Evolutionary conservation across 805 yeast genomes (phyloP).

Genomic region (Candida hungchunana): DNA sequence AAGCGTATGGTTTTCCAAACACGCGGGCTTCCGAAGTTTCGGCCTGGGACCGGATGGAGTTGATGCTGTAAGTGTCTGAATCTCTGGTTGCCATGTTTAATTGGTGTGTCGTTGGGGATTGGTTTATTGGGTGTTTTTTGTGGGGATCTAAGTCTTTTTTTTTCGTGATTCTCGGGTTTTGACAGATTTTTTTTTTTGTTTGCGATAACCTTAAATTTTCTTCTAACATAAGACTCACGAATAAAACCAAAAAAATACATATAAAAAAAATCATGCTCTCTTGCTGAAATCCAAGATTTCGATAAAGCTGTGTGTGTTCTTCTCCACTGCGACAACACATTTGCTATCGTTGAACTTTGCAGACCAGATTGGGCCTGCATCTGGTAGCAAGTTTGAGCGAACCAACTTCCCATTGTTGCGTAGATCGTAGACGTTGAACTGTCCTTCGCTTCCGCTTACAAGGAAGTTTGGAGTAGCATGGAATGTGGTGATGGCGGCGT

Average conservation of each 20-base stretch:
- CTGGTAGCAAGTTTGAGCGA: slow-evolving; percentile 62
- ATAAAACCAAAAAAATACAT: too few species aligned
- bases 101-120: too few species aligned
- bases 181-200: too few species aligned
- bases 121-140: too few species aligned
- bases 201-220: too few species aligned
- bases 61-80: too few species aligned
- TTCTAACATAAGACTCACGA: too few species aligned
- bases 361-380: slow-evolving; percentile 92
- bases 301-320: slow-evolving; percentile 63
- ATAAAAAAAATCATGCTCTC: slow-evolving; percentile 15
- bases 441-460: slow-evolving; percentile 85
- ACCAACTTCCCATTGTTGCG: slow-evolving; percentile 65
- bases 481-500: slow-evolving; percentile 89
- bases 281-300: slow-evolving; percentile 79
- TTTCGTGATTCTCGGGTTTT: too few species aligned
- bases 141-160: too few species aligned
- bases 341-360: slow-evolving; percentile 79
- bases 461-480: slow-evolving; percentile 81
- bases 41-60: too few species aligned
- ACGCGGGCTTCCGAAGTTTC: slow-evolving; percentile 18
- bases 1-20: slow-evolving; percentile 27
- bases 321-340: slow-evolving; percentile 89
- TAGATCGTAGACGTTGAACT: slow-evolving; percentile 85
- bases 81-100: too few species aligned